Conservation (phyloP, 768 basidiomycete genomes). For the Boletellus ananas region DNA sequence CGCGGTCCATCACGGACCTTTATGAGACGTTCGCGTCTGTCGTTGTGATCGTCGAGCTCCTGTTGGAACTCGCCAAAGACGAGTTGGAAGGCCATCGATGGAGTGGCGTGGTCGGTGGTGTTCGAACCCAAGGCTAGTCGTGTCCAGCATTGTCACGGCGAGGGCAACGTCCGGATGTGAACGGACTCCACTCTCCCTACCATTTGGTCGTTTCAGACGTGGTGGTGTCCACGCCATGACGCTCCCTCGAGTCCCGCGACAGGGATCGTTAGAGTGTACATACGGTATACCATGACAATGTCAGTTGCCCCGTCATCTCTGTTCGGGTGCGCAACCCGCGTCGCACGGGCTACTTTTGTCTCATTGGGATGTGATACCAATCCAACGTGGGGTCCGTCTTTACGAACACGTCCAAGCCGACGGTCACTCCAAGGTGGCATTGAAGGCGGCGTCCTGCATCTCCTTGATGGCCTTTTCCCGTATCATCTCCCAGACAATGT, state of each 20-base stretch:
- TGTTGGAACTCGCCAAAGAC: conserved; percentile 62
- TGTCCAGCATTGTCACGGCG: conserved; percentile 68
- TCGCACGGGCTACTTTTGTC: no score
- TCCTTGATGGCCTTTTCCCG: conserved; percentile 72
- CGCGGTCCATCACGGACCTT: conserved; percentile 50
- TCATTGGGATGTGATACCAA: no score
- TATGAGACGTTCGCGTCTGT: conserved; percentile 85
- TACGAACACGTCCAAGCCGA: not conserved
- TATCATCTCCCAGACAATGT: conserved; percentile 73
- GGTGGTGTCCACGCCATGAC: no score
- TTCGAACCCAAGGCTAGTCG: conserved; percentile 62
- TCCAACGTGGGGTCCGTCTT: not conserved
- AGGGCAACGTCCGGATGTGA: no score
- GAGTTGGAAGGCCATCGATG: conserved; percentile 11
- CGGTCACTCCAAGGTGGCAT: conserved; percentile 27
- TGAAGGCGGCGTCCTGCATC: conserved; percentile 59
- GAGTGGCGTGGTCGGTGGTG: no score
- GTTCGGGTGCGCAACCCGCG: not conserved
- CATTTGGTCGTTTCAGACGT: conserved; percentile 33
- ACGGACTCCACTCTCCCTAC: conserved; percentile 53
- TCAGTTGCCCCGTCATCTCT: not conserved
- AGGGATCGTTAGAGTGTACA: conserved; percentile 17
- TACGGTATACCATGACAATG: not conserved
- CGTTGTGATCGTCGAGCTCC: conserved; percentile 79
- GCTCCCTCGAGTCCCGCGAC: not conserved